Evolutionary conservation across 805 yeast species (phyloP).

Genomic region (Myxozyma sirexii): DNA sequence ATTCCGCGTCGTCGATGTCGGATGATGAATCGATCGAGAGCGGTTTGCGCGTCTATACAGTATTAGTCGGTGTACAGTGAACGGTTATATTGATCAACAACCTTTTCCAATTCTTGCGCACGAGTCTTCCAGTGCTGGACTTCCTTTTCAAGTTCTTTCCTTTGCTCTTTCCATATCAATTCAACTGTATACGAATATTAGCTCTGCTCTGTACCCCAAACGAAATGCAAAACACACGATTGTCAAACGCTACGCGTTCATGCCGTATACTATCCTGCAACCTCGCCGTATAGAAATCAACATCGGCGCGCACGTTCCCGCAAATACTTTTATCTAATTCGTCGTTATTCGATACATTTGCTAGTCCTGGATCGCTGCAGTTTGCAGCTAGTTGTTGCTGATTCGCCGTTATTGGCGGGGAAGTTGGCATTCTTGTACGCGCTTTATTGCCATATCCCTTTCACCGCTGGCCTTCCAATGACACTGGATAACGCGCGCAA

Average conservation of each 20-base stretch:
- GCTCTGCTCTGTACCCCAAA: no score
- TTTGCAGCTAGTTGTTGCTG: no score
- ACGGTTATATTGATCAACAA: no score
- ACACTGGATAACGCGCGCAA: no score
- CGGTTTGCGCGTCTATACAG: not conserved
- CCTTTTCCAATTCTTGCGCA: slow-evolving; percentile 8
- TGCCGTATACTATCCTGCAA: slow-evolving; percentile 27
- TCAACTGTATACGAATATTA: no score
- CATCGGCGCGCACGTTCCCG: slow-evolving; percentile 29
- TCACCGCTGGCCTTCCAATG: no score
- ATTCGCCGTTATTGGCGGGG: no score
- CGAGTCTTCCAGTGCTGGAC: slow-evolving; percentile 19
- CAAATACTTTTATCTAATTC: not conserved
- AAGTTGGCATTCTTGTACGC: no score
- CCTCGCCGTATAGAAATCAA: slow-evolving; percentile 28
- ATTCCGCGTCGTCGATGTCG: slow-evolving; percentile 3
- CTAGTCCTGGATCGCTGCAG: no score
- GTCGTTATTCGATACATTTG: no score
- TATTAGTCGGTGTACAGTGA: not conserved
- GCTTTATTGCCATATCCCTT: no score
- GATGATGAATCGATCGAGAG: not conserved
- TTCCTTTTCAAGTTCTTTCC: slow-evolving; percentile 23
- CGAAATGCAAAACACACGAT: slow-evolving; percentile 9
- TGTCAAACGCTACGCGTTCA: slow-evolving; percentile 27
- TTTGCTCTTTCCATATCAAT: slow-evolving; percentile 26